These are phyloP conservation scores for Cordyceps cateniannulata DNA, from an alignment of 2,329 filamentous ascomycete species.

Conservation along the genomic window DNA sequence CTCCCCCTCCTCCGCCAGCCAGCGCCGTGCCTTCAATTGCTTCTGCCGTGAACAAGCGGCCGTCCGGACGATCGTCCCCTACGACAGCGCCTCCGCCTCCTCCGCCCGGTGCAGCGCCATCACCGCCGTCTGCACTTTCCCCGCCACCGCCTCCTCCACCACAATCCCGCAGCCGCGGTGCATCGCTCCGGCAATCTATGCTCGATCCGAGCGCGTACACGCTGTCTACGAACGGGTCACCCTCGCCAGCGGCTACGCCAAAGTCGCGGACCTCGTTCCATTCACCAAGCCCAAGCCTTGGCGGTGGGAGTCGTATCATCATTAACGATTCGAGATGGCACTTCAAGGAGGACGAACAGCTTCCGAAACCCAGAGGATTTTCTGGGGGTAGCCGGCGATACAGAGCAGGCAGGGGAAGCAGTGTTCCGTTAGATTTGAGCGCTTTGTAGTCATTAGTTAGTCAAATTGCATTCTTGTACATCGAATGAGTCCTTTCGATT, in stretches of 20 bases:
- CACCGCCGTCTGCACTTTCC: constrained; percentile 30
- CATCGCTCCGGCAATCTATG: constrained; percentile 52
- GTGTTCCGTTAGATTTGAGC: constrained; percentile 80
- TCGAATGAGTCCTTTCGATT: not conserved
- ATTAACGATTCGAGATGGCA: constrained; percentile 79
- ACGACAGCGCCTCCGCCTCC: constrained; percentile 32
- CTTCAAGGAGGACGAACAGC: constrained; percentile 73
- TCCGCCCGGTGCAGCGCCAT: constrained; percentile 25
- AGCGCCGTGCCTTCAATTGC: constrained; percentile 32
- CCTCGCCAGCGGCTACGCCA: constrained; percentile 41
- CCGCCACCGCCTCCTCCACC: constrained; percentile 29
- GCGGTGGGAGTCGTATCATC: constrained; percentile 36
- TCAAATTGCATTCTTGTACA: constrained; percentile 11
- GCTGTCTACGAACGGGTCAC: constrained; percentile 56
- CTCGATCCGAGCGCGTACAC: constrained; percentile 74
- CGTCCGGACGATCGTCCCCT: constrained; percentile 35
- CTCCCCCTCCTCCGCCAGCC: constrained; percentile 27
- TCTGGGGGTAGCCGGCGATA: constrained; percentile 70
- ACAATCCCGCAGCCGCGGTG: constrained; percentile 33
- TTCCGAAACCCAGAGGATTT: constrained; percentile 83
- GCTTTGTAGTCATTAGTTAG: constrained; percentile 33
- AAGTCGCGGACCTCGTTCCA: constrained; percentile 25
- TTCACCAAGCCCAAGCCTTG: constrained; percentile 23
- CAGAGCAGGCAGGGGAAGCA: constrained; percentile 85
- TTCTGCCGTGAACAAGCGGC: constrained; percentile 34